Percentiles rank a stretch among this genome's conserved stretches.
These are phyloP conservation scores for Babesia gibsoni DNA, from an alignment of 169 alveolate genomes.

Conservation along the genomic window DNA sequence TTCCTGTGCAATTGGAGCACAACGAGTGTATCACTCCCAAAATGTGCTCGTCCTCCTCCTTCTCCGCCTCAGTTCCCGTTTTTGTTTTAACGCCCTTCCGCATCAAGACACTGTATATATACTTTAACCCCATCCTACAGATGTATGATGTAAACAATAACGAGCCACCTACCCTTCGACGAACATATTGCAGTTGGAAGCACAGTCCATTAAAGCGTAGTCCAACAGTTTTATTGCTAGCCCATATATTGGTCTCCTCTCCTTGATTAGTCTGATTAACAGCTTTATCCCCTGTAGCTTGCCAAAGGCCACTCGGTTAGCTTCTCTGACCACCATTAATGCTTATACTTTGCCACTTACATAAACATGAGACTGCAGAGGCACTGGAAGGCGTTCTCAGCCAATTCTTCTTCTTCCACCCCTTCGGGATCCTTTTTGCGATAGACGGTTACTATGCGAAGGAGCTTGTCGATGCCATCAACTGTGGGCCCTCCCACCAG, in stretches of 20 bases:
- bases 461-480: constrained; percentile 75
- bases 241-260: constrained; percentile 56
- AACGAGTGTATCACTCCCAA: constrained; percentile 57
- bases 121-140: constrained; percentile 63
- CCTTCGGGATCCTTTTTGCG: constrained; percentile 78
- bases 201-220: constrained; percentile 65
- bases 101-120: constrained; percentile 67
- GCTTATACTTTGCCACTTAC: constrained; percentile 17
- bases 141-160: neutral
- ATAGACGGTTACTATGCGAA: constrained; percentile 72
- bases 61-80: constrained; percentile 55
- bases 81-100: constrained; percentile 61
- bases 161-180: constrained; percentile 50
- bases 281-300: constrained; percentile 69
- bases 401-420: constrained; percentile 77
- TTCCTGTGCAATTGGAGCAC: constrained; percentile 58
- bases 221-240: constrained; percentile 66
- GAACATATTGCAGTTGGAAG: constrained; percentile 65
- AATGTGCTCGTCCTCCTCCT: constrained; percentile 59
- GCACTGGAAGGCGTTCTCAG: constrained; percentile 74
- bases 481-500: constrained; percentile 62
- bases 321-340: constrained; percentile 4
- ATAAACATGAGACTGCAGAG: constrained; percentile 75
- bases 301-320: constrained; percentile 71
- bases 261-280: constrained; percentile 63